phyloP scores from a whole-genome alignment of 2,329 filamentous ascomycete species.

The Phyllachora maydis region DNA sequence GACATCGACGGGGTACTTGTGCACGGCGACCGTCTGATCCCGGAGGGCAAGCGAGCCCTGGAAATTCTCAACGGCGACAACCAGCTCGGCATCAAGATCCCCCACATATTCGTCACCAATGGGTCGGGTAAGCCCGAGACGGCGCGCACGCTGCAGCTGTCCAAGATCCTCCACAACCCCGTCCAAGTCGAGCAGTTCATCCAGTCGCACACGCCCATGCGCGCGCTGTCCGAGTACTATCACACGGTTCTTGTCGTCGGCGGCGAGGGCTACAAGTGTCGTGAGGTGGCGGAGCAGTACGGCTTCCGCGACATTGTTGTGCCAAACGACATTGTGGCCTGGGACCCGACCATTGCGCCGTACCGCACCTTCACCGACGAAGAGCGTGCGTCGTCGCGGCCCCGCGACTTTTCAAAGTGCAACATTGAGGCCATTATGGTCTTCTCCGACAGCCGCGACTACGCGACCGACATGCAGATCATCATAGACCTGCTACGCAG shows the following conservation, averaged over 20 bases:
- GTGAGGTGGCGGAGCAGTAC: constrained; percentile 51
- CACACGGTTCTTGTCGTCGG: constrained; percentile 56
- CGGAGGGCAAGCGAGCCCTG: constrained; percentile 42
- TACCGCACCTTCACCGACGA: constrained; percentile 47
- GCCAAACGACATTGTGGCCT: constrained; percentile 54
- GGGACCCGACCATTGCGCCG: constrained; percentile 46
- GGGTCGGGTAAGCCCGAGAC: constrained; percentile 51
- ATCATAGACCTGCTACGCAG: constrained; percentile 53
- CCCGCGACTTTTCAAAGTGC: constrained; percentile 49
- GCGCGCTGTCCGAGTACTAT: constrained; percentile 56
- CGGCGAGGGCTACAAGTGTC: constrained; percentile 55
- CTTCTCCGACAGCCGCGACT: constrained; percentile 55
- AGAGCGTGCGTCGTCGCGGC: constrained; percentile 45
- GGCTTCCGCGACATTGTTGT: constrained; percentile 56
- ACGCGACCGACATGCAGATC: constrained; percentile 56
- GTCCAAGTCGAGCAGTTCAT: constrained; percentile 57
- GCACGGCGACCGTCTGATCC: constrained; percentile 50
- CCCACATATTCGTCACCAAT: constrained; percentile 57
- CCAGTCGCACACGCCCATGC: constrained; percentile 60
- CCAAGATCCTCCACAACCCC: constrained; percentile 41
- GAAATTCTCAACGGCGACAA: constrained; percentile 58
- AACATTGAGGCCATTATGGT: constrained; percentile 59
- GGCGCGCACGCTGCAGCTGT: constrained; percentile 43
- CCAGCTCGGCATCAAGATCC: constrained; percentile 59
- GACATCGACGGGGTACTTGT: constrained; percentile 63